Evolutionary conservation across 2,329 filamentous ascomycete genomes (phyloP).

Genomic region (Hypomyces perniciosus): DNA sequence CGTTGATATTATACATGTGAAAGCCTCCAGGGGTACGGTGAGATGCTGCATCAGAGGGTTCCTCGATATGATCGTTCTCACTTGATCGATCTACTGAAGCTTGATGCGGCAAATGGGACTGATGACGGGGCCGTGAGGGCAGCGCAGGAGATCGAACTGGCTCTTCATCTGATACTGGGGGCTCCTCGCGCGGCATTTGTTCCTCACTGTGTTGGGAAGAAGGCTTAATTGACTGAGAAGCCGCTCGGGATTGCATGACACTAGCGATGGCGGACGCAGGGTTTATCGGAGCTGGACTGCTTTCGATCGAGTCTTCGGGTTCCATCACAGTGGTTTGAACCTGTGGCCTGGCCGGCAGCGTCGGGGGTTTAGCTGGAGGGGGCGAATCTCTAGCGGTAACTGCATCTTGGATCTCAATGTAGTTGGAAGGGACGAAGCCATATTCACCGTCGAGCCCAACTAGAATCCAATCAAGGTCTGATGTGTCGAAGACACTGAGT

Average conservation of each 20-base stretch:
- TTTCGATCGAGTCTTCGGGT: conserved; percentile 17
- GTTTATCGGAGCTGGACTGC: conserved; percentile 44
- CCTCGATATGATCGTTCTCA: conserved; percentile 32
- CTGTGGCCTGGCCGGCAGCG: conserved; percentile 38
- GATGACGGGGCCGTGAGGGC: conserved; percentile 29
- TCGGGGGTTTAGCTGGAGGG: conserved; percentile 31
- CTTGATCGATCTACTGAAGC: conserved; percentile 12
- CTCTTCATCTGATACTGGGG: conserved; percentile 25
- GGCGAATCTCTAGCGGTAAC: conserved; percentile 38
- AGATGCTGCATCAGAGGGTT: conserved; percentile 31
- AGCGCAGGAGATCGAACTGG: conserved; percentile 32
- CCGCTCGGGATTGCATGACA: conserved; percentile 45
- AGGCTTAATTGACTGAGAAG: conserved; percentile 25
- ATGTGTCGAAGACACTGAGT: conserved; percentile 79
- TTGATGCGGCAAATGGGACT: conserved; percentile 4
- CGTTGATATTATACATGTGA: conserved; percentile 93
- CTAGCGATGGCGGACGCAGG: conserved; percentile 51
- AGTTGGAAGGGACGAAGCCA: conserved; percentile 93
- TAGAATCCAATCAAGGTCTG: conserved; percentile 94
- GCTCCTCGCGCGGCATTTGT: conserved; percentile 21
- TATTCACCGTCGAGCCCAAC: conserved; percentile 80
- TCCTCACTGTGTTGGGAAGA: conserved; percentile 23
- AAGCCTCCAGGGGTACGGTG: conserved; percentile 68
- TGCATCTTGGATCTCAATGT: conserved; percentile 67
- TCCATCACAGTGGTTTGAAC: conserved; percentile 27